phyloP scores from a whole-genome alignment of 2,329 filamentous ascomycete species.

The Harringtonia aguacate region DNA sequence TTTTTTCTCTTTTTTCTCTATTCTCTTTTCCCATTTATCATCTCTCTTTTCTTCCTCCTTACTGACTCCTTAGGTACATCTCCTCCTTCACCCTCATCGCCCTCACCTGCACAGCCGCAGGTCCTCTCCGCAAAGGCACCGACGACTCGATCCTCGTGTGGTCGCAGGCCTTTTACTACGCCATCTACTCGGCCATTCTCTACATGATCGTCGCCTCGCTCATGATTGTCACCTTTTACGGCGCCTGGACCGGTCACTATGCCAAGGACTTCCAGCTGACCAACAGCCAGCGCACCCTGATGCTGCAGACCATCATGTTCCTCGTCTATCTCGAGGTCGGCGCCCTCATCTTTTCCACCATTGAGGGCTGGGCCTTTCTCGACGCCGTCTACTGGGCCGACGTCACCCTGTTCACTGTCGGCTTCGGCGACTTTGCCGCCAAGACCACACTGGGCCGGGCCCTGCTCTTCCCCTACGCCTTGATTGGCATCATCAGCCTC shows the following conservation, averaged over 20 bases:
- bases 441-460: slow-evolving; percentile 48
- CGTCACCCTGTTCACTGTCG: slow-evolving; percentile 56
- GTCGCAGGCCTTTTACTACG: slow-evolving; percentile 84
- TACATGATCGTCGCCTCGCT: slow-evolving; percentile 72
- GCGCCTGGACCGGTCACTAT: slow-evolving; percentile 61
- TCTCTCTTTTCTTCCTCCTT: slow-evolving; percentile 26
- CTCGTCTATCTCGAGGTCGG: slow-evolving; percentile 73
- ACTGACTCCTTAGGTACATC: slow-evolving; percentile 30
- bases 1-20: not conserved
- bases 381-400: slow-evolving; percentile 75
- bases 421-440: slow-evolving; percentile 46
- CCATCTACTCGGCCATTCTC: slow-evolving; percentile 64
- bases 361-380: slow-evolving; percentile 67
- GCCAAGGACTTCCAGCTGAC: slow-evolving; percentile 69
- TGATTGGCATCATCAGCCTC: slow-evolving; percentile 66
- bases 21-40: not conserved
- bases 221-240: slow-evolving; percentile 69
- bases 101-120: slow-evolving; percentile 54
- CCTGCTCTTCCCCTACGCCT: slow-evolving; percentile 72
- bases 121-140: slow-evolving; percentile 32
- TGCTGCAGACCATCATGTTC: slow-evolving; percentile 81
- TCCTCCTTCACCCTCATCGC: slow-evolving; percentile 55
- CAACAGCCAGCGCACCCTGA: slow-evolving; percentile 73
- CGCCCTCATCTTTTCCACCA: slow-evolving; percentile 59
- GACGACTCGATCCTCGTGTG: slow-evolving; percentile 42